phyloP scores from a whole-genome alignment of 768 basidiomycete species.

The Trametes punicea region DNA sequence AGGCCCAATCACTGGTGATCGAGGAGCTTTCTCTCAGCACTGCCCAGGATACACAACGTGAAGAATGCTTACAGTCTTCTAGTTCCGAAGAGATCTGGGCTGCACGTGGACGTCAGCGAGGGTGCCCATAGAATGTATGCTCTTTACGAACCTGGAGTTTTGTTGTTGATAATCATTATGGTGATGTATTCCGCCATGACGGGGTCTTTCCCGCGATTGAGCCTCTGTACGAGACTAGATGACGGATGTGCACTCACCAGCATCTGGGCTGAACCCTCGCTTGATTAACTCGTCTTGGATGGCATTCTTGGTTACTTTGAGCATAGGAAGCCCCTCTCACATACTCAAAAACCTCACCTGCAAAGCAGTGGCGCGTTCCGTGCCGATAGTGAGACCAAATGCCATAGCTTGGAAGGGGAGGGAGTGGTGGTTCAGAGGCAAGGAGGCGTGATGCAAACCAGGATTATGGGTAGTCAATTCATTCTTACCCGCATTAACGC shows the following conservation, averaged over 20 bases:
- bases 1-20: constrained; percentile 60
- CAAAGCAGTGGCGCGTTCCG: constrained; percentile 67
- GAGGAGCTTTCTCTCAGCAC: not conserved
- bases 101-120: constrained; percentile 10
- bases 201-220: constrained; percentile 47
- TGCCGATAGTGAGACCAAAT: constrained; percentile 75
- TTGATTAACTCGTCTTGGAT: constrained; percentile 79
- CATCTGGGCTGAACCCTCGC: constrained; percentile 70
- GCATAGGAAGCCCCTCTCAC: constrained; percentile 2
- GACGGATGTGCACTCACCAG: constrained; percentile 46
- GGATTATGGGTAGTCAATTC: not conserved
- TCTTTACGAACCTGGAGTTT: constrained; percentile 58
- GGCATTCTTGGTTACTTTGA: constrained; percentile 48
- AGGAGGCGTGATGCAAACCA: constrained; percentile 2
- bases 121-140: not conserved
- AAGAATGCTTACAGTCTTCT: constrained; percentile 13
- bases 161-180: constrained; percentile 94
- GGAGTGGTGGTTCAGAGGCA: constrained; percentile 6
- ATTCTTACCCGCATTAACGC: no score
- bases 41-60: no score
- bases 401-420: constrained; percentile 43
- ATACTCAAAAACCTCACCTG: constrained; percentile 44
- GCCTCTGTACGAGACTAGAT: not conserved
- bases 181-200: constrained; percentile 95
- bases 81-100: constrained; percentile 16